A percentile compares a stretch with the other conserved stretches of the same genome.
These are phyloP conservation scores for Quercus parvula DNA, from an alignment of 306 rosid species.

Conservation along the genomic window DNA sequence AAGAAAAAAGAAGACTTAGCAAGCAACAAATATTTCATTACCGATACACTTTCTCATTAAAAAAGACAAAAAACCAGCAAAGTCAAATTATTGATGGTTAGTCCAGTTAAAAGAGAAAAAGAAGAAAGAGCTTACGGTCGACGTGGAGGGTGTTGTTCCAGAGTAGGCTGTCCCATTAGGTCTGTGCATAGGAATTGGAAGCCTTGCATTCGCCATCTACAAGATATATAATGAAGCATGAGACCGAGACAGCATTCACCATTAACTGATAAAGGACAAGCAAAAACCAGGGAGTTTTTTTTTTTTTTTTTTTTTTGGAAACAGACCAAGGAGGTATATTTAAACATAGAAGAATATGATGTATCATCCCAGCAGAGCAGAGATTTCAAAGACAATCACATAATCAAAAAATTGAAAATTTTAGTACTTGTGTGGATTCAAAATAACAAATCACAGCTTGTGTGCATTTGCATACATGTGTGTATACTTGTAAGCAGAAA, in stretches of 20 bases:
- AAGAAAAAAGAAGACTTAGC: slow-evolving; percentile 6
- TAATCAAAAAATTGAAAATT: background rate
- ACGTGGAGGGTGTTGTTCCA: slow-evolving; percentile 65
- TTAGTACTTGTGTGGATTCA: background rate
- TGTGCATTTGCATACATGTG: background rate
- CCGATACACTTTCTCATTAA: background rate
- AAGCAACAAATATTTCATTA: slow-evolving; percentile 13
- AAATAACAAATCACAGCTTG: background rate
- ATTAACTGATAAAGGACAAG: background rate
- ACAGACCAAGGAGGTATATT: background rate
- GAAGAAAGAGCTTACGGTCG: slow-evolving; percentile 56
- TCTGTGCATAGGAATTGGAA: slow-evolving; percentile 79
- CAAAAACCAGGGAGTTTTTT: background rate
- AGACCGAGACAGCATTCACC: background rate
- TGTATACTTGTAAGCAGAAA: background rate
- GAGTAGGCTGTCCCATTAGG: slow-evolving; percentile 62
- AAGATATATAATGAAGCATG: background rate
- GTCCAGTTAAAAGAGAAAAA: background rate
- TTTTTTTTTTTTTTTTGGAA: too few species aligned
- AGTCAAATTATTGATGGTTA: background rate
- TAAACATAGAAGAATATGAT: background rate
- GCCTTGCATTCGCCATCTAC: slow-evolving; percentile 67
- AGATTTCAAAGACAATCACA: background rate
- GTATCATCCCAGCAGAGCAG: background rate
- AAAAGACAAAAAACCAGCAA: background rate